Evolutionary conservation across 1,139 yeast genomes (phyloP).

Genomic region (Suhomyces bolitotheri): DNA sequence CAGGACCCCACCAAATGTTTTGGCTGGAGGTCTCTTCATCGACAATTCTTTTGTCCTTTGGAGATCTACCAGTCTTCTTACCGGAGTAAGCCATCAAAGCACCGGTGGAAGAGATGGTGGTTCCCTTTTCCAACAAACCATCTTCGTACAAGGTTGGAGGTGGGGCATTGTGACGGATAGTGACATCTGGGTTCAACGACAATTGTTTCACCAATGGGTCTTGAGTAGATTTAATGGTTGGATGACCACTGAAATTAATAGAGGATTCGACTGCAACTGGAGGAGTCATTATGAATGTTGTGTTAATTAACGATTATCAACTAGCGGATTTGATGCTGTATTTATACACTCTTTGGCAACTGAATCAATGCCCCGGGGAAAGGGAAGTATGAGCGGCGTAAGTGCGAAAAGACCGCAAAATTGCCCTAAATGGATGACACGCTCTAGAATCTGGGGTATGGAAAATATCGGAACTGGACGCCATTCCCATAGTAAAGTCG

Average conservation of each 20-base stretch:
- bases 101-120: conserved; percentile 91
- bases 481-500: neutral
- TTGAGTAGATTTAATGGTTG: conserved; percentile 42
- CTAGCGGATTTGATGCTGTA: conserved; percentile 9
- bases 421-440: conserved; percentile 8
- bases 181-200: conserved; percentile 48
- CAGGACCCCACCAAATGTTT: conserved; percentile 99
- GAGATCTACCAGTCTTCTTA: conserved; percentile 95
- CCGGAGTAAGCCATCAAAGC: conserved; percentile 97
- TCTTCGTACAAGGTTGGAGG: conserved; percentile 94
- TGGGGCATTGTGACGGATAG: conserved; percentile 84
- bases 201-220: conserved; percentile 50
- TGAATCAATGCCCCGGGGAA: conserved; percentile 20
- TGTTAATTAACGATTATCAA: conserved; percentile 6
- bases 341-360: conserved; percentile 15
- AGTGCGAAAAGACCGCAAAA: conserved; percentile 5
- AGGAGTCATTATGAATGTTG: conserved; percentile 40
- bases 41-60: conserved; percentile 96
- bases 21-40: conserved; percentile 85
- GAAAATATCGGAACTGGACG: conserved; percentile 16
- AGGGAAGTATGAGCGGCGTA: conserved; percentile 14
- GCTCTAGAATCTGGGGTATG: conserved; percentile 22
- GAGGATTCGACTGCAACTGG: conserved; percentile 52
- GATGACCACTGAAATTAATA: conserved; percentile 45
- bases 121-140: conserved; percentile 85